Evolutionary conservation across 108 stramenopile species (phyloP).

Genomic region (Cyclotella cryptica): DNA sequence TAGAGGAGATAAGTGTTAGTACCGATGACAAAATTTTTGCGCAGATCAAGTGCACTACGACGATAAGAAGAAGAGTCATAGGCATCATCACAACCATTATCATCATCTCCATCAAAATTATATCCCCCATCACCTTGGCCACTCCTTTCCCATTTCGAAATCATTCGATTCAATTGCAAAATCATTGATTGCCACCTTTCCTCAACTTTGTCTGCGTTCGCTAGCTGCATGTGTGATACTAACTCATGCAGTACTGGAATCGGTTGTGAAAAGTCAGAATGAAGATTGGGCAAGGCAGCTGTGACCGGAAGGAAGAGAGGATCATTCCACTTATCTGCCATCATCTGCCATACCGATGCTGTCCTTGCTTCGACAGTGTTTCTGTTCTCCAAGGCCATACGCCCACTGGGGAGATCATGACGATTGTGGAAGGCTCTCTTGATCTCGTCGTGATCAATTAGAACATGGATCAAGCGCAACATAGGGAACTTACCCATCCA

Average conservation of each 20-base stretch:
- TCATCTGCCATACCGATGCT: conserved; percentile 2
- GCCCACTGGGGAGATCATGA: conserved; percentile 3
- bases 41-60: neutral
- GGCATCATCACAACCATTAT: neutral
- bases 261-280: neutral
- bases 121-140: conserved; percentile 17
- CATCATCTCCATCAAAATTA: neutral
- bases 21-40: neutral
- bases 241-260: conserved; percentile 1
- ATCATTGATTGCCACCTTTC: neutral
- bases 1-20: conserved; percentile 11
- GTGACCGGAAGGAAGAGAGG: conserved; percentile 3
- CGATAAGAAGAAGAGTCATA: neutral
- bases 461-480: conserved; percentile 12
- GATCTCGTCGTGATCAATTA: conserved; percentile 12
- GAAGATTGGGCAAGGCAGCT: neutral
- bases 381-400: conserved; percentile 8
- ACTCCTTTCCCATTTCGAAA: conserved; percentile 11
- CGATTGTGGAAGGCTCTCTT: conserved; percentile 13
- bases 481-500: conserved; percentile 15
- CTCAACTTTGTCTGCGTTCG: conserved; percentile 10
- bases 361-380: neutral
- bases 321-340: conserved; percentile 27
- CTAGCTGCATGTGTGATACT: neutral
- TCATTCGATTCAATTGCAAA: conserved; percentile 1